These are phyloP conservation scores for Litchi chinensis DNA, from an alignment of 345 rosid species.

Conservation along the genomic window DNA sequence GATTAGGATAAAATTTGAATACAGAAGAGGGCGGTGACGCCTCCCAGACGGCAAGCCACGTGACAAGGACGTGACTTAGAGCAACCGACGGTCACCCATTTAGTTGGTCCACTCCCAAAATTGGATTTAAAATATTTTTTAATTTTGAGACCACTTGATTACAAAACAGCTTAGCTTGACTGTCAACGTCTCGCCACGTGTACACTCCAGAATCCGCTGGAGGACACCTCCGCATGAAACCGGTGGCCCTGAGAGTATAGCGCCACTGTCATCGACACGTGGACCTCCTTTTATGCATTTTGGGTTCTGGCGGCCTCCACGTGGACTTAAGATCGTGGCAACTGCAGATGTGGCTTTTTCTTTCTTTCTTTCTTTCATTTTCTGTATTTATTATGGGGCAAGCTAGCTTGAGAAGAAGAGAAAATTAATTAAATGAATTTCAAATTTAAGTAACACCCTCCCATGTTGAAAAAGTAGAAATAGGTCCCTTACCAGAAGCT, in stretches of 20 bases:
- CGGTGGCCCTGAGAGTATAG: conserved; percentile 16
- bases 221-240: conserved; percentile 19
- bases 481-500: neutral
- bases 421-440: too few species aligned
- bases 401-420: too few species aligned
- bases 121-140: neutral
- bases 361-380: neutral
- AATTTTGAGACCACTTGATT: too few species aligned
- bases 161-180: neutral
- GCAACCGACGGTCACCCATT: neutral
- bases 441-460: too few species aligned
- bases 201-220: neutral
- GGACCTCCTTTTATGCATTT: neutral
- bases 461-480: neutral
- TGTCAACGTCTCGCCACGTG: conserved; percentile 29
- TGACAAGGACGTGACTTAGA: conserved; percentile 35
- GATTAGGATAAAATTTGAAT: neutral
- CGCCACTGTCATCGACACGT: neutral
- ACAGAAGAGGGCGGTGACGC: conserved; percentile 42
- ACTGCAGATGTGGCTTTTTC: too few species aligned
- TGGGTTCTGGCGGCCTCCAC: conserved; percentile 7
- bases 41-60: conserved; percentile 36
- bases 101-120: neutral
- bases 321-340: neutral
- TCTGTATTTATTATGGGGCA: neutral